Evolutionary conservation across 179 eudicot genomes (phyloP).

Genomic region (Camellia oleifera): DNA sequence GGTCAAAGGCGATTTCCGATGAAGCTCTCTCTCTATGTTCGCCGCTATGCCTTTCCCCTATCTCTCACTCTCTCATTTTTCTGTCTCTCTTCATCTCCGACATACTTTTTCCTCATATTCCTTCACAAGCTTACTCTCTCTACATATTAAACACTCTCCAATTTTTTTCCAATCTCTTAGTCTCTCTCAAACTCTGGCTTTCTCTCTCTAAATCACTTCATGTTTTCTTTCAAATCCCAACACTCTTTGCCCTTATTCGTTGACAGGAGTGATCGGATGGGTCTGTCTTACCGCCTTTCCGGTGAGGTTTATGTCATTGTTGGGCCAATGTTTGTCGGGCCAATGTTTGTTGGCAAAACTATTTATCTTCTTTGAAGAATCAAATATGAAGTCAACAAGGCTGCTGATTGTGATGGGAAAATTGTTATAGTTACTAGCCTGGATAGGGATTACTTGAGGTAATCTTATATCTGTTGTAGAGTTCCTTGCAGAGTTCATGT

Average conservation of each 20-base stretch:
- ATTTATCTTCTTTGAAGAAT: slow-evolving; percentile 83
- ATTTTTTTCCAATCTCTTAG: not conserved
- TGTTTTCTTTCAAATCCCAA: not conserved
- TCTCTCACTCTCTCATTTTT: too few relatives aligned
- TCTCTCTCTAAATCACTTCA: not conserved
- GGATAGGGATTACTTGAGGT: slow-evolving; percentile 90
- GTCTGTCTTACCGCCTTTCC: slow-evolving; percentile 6
- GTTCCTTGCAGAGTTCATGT: not conserved
- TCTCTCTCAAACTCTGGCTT: not conserved
- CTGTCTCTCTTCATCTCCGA: too few relatives aligned
- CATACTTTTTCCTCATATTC: not conserved
- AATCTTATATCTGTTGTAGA: not conserved
- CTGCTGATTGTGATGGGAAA: slow-evolving; percentile 75
- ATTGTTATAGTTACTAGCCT: slow-evolving; percentile 72
- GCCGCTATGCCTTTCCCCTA: too few relatives aligned
- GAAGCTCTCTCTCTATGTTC: too few relatives aligned
- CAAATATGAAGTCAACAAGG: slow-evolving; percentile 49
- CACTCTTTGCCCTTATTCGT: not conserved
- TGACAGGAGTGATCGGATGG: not conserved
- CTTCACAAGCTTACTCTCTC: not conserved
- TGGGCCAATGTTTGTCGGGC: too few relatives aligned
- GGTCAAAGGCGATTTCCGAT: too few relatives aligned
- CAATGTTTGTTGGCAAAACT: slow-evolving; percentile 96
- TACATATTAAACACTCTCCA: not conserved
- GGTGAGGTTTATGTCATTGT: slow-evolving; percentile 92